Evolutionary conservation across 2,329 filamentous ascomycete species (phyloP).

Genomic region (Fusarium tuaranense): DNA sequence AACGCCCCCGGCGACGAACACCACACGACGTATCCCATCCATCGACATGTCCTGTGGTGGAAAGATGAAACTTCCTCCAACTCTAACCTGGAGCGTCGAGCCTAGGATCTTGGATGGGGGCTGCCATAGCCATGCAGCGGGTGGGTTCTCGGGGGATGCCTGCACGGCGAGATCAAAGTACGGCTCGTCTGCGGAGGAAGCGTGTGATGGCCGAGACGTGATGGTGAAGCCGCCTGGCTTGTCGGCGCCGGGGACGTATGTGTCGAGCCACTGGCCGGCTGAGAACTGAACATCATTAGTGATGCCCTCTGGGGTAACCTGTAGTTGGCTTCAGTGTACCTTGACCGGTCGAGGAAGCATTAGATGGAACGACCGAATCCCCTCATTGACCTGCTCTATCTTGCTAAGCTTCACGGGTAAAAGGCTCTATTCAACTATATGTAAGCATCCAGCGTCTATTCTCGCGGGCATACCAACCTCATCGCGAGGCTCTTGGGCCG

Average conservation of each 20-base stretch:
- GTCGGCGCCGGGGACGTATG: slow-evolving; percentile 75
- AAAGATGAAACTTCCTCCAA: slow-evolving; percentile 86
- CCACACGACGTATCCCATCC: slow-evolving; percentile 62
- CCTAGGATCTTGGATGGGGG: slow-evolving; percentile 66
- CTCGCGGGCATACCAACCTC: slow-evolving; percentile 51
- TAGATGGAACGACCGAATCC: slow-evolving; percentile 76
- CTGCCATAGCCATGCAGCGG: slow-evolving; percentile 82
- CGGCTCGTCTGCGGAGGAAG: slow-evolving; percentile 52
- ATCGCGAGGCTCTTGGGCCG: slow-evolving; percentile 78
- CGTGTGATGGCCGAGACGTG: slow-evolving; percentile 76
- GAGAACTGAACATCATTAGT: slow-evolving; percentile 66
- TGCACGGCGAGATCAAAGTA: slow-evolving; percentile 87
- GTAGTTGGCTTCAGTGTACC: slow-evolving; percentile 51
- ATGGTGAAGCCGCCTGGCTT: slow-evolving; percentile 90
- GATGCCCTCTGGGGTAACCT: neutral
- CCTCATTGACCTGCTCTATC: slow-evolving; percentile 74
- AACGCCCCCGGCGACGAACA: slow-evolving; percentile 85
- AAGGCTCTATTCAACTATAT: slow-evolving; percentile 55
- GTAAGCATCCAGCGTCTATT: neutral
- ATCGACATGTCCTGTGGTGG: slow-evolving; percentile 67
- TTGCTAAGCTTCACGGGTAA: slow-evolving; percentile 71
- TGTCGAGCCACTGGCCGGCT: slow-evolving; percentile 90
- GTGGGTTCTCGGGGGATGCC: slow-evolving; percentile 74
- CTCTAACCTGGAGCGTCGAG: slow-evolving; percentile 71
- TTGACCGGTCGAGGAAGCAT: slow-evolving; percentile 63